These are phyloP conservation scores for Aureobasidium sp. DNA, from an alignment of 2,329 filamentous ascomycete species.

Conservation along the genomic window DNA sequence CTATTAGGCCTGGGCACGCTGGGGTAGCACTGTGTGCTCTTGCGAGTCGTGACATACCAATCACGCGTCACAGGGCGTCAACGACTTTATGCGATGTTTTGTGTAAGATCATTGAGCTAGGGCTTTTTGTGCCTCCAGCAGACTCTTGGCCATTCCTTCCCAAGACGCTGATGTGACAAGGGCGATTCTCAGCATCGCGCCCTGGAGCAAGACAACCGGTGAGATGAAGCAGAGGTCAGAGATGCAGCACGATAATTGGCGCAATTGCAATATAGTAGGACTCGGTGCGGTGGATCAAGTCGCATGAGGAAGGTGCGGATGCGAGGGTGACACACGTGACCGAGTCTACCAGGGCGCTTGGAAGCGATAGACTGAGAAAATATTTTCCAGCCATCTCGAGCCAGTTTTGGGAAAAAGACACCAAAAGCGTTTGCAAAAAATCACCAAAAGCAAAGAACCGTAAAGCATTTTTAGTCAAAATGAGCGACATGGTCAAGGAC, in stretches of 20 bases:
- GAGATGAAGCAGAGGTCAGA: background rate
- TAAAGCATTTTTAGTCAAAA: background rate
- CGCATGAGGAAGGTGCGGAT: background rate
- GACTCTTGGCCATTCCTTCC: background rate
- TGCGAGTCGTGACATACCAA: constrained; percentile 1
- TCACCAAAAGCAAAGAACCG: background rate
- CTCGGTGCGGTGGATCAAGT: background rate
- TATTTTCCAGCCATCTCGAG: constrained; percentile 9
- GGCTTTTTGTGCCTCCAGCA: background rate
- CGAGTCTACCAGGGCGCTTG: background rate
- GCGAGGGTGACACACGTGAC: background rate
- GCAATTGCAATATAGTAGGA: background rate
- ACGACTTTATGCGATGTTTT: background rate
- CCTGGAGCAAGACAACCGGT: background rate
- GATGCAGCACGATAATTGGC: background rate
- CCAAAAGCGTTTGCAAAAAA: background rate
- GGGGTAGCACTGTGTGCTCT: background rate
- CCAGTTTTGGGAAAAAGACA: background rate
- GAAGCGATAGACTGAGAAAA: constrained; percentile 7
- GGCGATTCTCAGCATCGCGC: background rate
- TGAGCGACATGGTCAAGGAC: constrained; percentile 4
- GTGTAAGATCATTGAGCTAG: background rate
- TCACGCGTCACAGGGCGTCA: constrained; percentile 3
- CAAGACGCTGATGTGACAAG: background rate
- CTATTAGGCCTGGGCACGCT: background rate